These are phyloP conservation scores for Choanephora cucurbitarum DNA, from an alignment of 371 early-diverging fungal species.

Conservation along the genomic window DNA sequence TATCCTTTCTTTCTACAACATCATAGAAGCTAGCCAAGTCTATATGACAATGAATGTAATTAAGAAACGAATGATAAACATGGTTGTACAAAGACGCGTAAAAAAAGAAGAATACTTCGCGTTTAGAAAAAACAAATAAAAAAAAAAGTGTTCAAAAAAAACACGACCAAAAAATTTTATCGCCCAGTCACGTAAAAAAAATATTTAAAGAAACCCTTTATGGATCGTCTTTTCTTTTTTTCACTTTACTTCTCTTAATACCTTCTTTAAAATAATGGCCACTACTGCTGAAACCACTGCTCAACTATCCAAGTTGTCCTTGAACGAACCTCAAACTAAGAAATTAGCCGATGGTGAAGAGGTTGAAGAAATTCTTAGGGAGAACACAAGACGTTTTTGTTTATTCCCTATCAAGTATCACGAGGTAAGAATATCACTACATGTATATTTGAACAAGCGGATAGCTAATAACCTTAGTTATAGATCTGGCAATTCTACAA, in stretches of 20 bases:
- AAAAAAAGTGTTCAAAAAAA: constrained; percentile 7
- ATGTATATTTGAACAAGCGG: too few species aligned
- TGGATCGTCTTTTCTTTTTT: background rate
- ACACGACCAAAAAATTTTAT: constrained; percentile 8
- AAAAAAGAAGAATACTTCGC: background rate
- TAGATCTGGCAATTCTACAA: constrained; percentile 99
- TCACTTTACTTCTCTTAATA: background rate
- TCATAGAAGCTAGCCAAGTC: too few species aligned
- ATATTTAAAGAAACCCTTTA: background rate
- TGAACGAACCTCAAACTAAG: constrained; percentile 14
- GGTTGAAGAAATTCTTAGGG: constrained; percentile 52
- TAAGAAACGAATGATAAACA: too few species aligned
- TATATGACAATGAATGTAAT: too few species aligned
- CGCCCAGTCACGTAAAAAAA: constrained; percentile 13
- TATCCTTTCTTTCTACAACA: too few species aligned
- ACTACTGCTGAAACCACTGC: constrained; percentile 9
- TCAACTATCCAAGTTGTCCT: constrained; percentile 17
- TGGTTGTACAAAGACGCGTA: background rate
- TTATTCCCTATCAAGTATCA: constrained; percentile 96
- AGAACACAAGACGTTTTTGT: constrained; percentile 88
- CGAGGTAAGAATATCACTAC: constrained; percentile 70
- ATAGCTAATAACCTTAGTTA: too few species aligned
- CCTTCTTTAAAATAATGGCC: constrained; percentile 8
- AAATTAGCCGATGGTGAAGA: constrained; percentile 24
- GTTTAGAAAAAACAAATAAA: background rate